These are phyloP conservation scores for Penicillium alfredii DNA, from an alignment of 495 filamentous ascomycete genomes.

Conservation along the genomic window DNA sequence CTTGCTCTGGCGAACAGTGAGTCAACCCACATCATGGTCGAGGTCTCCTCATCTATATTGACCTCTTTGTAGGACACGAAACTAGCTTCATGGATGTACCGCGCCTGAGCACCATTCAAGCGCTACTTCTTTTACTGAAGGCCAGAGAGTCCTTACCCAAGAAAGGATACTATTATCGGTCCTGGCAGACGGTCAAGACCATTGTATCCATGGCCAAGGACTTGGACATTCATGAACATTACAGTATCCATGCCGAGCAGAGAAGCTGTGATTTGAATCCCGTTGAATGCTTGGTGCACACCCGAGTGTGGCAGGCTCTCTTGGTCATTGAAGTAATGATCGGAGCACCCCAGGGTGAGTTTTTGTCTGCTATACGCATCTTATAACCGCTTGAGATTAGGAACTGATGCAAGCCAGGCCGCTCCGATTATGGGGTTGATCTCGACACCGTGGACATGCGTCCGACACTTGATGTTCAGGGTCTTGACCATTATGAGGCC, in stretches of 20 bases:
- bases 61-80: slow-evolving; percentile 64
- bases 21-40: slow-evolving; percentile 20
- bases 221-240: slow-evolving; percentile 84
- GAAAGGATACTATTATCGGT: slow-evolving; percentile 93
- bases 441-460: slow-evolving; percentile 72
- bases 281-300: slow-evolving; percentile 77
- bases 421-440: slow-evolving; percentile 71
- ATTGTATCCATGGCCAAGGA: slow-evolving; percentile 92
- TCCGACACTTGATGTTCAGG: slow-evolving; percentile 55
- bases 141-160: slow-evolving; percentile 87
- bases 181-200: slow-evolving; percentile 94
- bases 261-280: slow-evolving; percentile 59
- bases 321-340: slow-evolving; percentile 89
- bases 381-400: too few relatives aligned
- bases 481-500: slow-evolving; percentile 70
- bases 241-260: slow-evolving; percentile 65
- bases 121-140: slow-evolving; percentile 80
- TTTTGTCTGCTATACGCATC: background rate
- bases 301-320: slow-evolving; percentile 84
- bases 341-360: slow-evolving; percentile 83
- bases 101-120: slow-evolving; percentile 89
- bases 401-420: slow-evolving; percentile 48
- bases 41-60: slow-evolving; percentile 9
- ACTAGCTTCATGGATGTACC: slow-evolving; percentile 96
- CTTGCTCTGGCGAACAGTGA: slow-evolving; percentile 85